Evolutionary conservation across 352 stramenopile species (phyloP).

Genomic region (Plasmopara halstedii): DNA sequence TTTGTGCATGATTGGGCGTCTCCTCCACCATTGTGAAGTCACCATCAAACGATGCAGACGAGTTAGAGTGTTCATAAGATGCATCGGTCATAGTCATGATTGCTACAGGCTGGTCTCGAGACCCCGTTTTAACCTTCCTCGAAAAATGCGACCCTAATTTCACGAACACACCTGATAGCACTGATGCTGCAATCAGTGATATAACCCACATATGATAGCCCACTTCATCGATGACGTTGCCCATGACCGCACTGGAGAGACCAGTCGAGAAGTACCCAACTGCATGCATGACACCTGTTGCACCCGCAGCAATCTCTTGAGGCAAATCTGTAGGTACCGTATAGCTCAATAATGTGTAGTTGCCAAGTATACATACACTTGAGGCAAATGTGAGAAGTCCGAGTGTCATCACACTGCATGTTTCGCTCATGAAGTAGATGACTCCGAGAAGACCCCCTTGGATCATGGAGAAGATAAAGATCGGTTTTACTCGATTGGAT

Average conservation of each 20-base stretch:
- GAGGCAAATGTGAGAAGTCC: conserved; percentile 51
- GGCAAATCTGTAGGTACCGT: conserved; percentile 66
- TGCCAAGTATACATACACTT: conserved; percentile 66
- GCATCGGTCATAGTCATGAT: conserved; percentile 6
- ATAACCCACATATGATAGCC: conserved; percentile 52
- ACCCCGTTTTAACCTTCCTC: conserved; percentile 16
- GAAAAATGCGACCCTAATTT: conserved; percentile 54
- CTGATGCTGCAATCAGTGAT: conserved; percentile 50
- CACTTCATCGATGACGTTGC: conserved; percentile 39
- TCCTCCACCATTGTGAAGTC: conserved; percentile 18
- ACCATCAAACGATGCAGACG: conserved; percentile 8
- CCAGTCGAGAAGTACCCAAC: conserved; percentile 65
- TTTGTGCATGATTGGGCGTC: conserved; percentile 3
- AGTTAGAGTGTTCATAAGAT: conserved; percentile 10
- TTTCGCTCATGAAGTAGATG: conserved; percentile 53
- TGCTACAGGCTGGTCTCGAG: conserved; percentile 13
- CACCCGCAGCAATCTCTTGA: conserved; percentile 57
- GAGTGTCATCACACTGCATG: conserved; percentile 38
- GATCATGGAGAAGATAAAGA: conserved; percentile 65
- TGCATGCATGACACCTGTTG: conserved; percentile 55
- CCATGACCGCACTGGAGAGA: conserved; percentile 57
- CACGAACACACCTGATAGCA: conserved; percentile 52
- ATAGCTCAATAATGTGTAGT: conserved; percentile 70
- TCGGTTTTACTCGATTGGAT: conserved; percentile 57
- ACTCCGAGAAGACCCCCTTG: conserved; percentile 42